Base-by-base conservation (phyloP, 2,329 filamentous ascomycete genomes). In the Trichophyton rubrum region DNA sequence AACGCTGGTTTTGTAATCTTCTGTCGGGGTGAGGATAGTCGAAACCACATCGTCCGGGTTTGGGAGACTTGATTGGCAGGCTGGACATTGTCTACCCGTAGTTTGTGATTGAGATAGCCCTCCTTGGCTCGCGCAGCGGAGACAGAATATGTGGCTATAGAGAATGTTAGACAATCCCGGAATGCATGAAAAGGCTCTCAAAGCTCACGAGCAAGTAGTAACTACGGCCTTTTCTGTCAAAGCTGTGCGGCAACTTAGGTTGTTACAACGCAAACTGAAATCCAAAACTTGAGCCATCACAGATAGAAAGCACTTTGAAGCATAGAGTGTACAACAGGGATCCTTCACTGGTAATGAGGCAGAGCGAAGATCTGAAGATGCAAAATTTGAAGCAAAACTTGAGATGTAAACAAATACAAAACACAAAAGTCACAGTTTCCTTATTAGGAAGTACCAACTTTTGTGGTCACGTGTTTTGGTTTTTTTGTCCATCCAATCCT, bases 1-100 rank as follows among this genome's bases (percentile, higher is more conserved):
- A 0, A 95, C 82, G 62, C 86, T 91, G 0, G 88, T 90, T 73
- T 95, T 95, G 78, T 93, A 95, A 65, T 95, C 90, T 68, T 96
- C 91, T 0, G 84, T 85, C 0, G 90, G 90, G 62, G 86, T 88
- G 45, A 96, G 78, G 33, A 84, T 80, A 0, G 86, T 82, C 20
- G 86, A 78, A 8, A 88, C 83, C 3, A 85, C 88, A 74, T 95
- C 89, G 66, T 95, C 87, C 0, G 84, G 84, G 64, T 86, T 87
- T 6, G 77, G 75, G 1, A 96, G 80, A 7, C 79, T 78, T 1
- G 83, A 81, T 38, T 82, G 78, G 69, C 92, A 97, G 27, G 88
- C 89, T 59, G 90, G 91, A 69, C 91, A 97, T 1, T 75, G 75
- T 47, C 81, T 78, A 61, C 80, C 74, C 33, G 79, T 77, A 49